Evolutionary conservation across 257 asterid species (phyloP).

Genomic region (Linderniella brevidens): DNA sequence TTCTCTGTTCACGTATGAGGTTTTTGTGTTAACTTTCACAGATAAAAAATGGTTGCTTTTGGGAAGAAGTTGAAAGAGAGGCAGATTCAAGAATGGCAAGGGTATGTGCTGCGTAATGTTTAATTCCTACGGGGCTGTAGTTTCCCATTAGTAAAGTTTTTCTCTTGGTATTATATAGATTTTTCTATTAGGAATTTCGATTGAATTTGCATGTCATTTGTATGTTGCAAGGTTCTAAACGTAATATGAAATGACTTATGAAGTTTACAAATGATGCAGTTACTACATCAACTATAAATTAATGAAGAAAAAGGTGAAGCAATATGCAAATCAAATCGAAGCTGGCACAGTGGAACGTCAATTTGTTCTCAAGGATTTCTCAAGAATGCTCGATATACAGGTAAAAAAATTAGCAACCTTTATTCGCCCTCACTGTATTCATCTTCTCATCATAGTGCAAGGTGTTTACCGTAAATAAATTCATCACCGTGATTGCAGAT

Average conservation of each 20-base stretch:
- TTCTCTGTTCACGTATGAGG: no score
- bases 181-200: not conserved
- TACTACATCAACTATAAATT: conserved; percentile 66
- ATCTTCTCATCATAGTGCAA: not conserved
- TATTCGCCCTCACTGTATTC: not conserved
- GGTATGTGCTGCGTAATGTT: conserved; percentile 15
- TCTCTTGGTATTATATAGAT: not conserved
- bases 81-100: conserved; percentile 56
- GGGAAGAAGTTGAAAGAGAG: conserved; percentile 66
- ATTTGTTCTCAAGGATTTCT: conserved; percentile 66
- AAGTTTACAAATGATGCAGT: conserved; percentile 12
- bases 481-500: conserved; percentile 23
- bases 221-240: no score
- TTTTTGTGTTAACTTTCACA: no score
- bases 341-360: conserved; percentile 38
- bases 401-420: conserved; percentile 11
- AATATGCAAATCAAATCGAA: conserved; percentile 40
- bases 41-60: conserved; percentile 42
- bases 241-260: no score
- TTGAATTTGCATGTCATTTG: not conserved
- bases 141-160: not conserved
- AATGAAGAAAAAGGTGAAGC: conserved; percentile 62
- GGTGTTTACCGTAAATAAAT: not conserved
- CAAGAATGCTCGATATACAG: conserved; percentile 59
- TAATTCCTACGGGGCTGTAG: no score